Conservation (phyloP, 202 grass and related monocot genomes). For the Sporobolus alterniflorus region DNA sequence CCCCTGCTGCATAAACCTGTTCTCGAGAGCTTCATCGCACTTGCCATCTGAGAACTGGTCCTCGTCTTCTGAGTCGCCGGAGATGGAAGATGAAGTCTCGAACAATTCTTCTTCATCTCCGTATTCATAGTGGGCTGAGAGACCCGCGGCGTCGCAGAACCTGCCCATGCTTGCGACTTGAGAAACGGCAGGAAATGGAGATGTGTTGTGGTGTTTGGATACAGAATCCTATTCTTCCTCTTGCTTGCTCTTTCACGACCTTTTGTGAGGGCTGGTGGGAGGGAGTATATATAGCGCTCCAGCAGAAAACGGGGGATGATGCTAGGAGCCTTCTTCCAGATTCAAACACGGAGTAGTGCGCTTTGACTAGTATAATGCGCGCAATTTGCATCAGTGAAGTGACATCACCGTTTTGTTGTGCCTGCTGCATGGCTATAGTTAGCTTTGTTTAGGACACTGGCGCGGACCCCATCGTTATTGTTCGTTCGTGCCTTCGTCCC, state of each 20-base stretch:
- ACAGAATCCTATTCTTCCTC: conserved; percentile 29
- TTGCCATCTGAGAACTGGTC: conserved; percentile 43
- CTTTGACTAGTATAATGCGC: conserved; percentile 41
- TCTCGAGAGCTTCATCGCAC: conserved; percentile 10
- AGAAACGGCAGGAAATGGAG: not conserved
- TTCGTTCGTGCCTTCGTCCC: conserved; percentile 2
- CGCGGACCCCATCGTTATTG: conserved; percentile 24
- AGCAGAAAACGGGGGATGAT: conserved; percentile 48
- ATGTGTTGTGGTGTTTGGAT: not conserved
- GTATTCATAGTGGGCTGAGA: conserved; percentile 45
- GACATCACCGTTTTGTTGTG: conserved; percentile 33
- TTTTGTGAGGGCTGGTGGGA: not conserved
- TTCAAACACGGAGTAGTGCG: conserved; percentile 41
- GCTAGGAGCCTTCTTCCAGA: conserved; percentile 36
- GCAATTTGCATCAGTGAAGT: conserved; percentile 32
- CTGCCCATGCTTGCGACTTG: conserved; percentile 32
- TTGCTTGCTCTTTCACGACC: conserved; percentile 37
- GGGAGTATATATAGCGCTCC: conserved; percentile 33
- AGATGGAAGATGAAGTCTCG: conserved; percentile 75
- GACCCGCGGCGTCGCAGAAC: conserved; percentile 23
- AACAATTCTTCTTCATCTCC: conserved; percentile 55
- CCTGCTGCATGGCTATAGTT: not conserved
- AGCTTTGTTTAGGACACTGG: conserved; percentile 25
- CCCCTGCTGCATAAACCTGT: conserved; percentile 33
- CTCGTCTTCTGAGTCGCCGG: conserved; percentile 54